Base-by-base conservation (phyloP, 2,329 filamentous ascomycete genomes). In the Sporothrix variecibatus region DNA sequence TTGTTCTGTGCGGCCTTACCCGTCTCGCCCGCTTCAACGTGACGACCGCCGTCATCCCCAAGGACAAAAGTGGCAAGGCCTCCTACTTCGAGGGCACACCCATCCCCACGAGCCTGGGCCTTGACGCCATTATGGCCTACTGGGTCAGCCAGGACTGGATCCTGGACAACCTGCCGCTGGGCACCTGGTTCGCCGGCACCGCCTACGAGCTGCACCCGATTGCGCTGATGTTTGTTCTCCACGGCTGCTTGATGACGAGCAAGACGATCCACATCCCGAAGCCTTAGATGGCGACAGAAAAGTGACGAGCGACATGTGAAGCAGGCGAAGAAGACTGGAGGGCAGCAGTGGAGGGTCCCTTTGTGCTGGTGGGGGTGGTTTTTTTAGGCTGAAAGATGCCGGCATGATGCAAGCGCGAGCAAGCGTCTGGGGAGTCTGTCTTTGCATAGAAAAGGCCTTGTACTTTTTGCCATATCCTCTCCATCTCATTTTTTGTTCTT, bases 21-120 rank as follows among this genome's bases (percentile, higher is more conserved):
- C 92, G 96, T 69, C 90, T 99, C 12, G 96, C 96, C 64, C 93
- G 96, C 77, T 99, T 99, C 90, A 99, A 99, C 83, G 96, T 99
- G 71, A 98, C 96, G 12, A 95, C 96, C 51, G 88, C 91, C 49
- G 91, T 92, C 78, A 89, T 99, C 15, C 96, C 96, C 76, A 98
- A 98, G 84, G 96, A 99, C 81, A 92, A 91, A 68, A 90, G 89
- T 0, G 96, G 96, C 78, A 99, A 99, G 85, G 94, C 93, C 75
- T 89, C 93, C 80, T 99, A 97, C 85, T 99, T 99, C 79, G 96
- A 99, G 84, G 96, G 96, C 78, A 97, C 95, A 0, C 96, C 96
- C 0, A 98, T 98, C 79, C 96, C 96, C 0, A 98, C 94, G 2
- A 95, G 93, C 31, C 86, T 98, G 31, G 91, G 88, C 1, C 90